These are phyloP conservation scores for Paecilomyces sp. DNA, from an alignment of 2,329 filamentous ascomycete genomes.

Conservation along the genomic window DNA sequence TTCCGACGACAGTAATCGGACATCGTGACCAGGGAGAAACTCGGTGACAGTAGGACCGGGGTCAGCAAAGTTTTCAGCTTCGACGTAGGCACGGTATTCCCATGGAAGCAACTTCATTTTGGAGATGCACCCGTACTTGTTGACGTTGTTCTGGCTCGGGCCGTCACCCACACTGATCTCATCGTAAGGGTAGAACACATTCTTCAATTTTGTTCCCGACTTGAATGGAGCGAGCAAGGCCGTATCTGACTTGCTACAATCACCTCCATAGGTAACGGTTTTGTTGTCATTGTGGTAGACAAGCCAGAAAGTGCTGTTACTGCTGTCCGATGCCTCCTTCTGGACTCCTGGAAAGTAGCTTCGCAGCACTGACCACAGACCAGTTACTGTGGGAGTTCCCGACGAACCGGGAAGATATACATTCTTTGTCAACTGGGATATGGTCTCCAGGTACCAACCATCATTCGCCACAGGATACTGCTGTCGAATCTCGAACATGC, in stretches of 20 bases:
- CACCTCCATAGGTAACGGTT: not conserved
- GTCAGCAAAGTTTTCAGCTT: not conserved
- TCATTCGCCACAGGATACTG: conserved; percentile 50
- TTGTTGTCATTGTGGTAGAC: not conserved
- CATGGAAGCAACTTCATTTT: not conserved
- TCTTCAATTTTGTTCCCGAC: not conserved
- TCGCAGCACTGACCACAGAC: conserved; percentile 51
- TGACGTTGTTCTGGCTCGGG: not conserved
- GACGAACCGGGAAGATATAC: conserved; percentile 40
- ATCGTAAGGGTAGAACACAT: not conserved
- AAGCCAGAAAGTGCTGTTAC: not conserved
- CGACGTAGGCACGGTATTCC: not conserved
- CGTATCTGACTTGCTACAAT: not conserved
- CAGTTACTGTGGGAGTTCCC: conserved; percentile 41
- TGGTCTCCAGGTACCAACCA: conserved; percentile 32
- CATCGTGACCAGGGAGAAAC: not conserved
- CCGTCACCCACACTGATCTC: not conserved
- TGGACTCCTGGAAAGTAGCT: conserved; percentile 39
- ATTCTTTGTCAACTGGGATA: not conserved
- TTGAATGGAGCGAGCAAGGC: not conserved
- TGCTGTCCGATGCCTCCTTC: conserved; percentile 24
- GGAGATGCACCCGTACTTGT: not conserved
- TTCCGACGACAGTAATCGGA: not conserved
- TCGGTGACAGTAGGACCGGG: not conserved
- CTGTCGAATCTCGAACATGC: conserved; percentile 48